Evolutionary conservation across 768 basidiomycete genomes (phyloP).

Genomic region (Crassisporium funariophilum): DNA sequence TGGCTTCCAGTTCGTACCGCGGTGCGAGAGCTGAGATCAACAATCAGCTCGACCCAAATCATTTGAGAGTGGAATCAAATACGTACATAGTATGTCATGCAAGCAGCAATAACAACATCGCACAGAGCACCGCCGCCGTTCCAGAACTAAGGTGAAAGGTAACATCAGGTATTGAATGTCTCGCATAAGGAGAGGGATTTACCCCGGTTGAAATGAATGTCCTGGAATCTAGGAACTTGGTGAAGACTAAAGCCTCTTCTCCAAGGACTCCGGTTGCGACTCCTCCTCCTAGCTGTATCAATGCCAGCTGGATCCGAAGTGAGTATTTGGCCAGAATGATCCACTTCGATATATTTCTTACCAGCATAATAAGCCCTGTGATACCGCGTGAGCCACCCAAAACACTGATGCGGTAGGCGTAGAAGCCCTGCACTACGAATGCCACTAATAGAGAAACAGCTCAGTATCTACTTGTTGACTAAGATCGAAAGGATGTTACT

Average conservation of each 20-base stretch:
- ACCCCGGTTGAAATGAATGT: slow-evolving; percentile 11
- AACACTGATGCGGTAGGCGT: slow-evolving; percentile 34
- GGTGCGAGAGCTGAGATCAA: slow-evolving; percentile 7
- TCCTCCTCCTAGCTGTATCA: slow-evolving; percentile 10
- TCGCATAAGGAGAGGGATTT: not conserved
- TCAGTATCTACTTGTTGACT: not conserved
- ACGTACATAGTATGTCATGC: slow-evolving; percentile 21
- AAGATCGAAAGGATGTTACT: slow-evolving; percentile 3
- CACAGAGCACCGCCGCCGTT: slow-evolving; percentile 15
- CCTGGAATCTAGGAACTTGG: not conserved
- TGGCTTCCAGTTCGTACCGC: slow-evolving; percentile 3
- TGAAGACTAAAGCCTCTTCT: not conserved
- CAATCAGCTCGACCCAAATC: slow-evolving; percentile 3
- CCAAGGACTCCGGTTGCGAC: slow-evolving; percentile 11
- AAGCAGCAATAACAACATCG: slow-evolving; percentile 16
- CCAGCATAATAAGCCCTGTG: slow-evolving; percentile 7
- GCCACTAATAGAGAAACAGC: slow-evolving; percentile 24
- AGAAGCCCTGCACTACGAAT: slow-evolving; percentile 32
- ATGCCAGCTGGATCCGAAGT: slow-evolving; percentile 3
- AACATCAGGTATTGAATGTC: not conserved
- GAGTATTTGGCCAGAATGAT: not conserved
- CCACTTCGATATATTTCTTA: not conserved
- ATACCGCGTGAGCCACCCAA: slow-evolving; percentile 23
- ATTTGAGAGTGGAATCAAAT: not conserved
- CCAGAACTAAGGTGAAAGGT: slow-evolving; percentile 12